Conservation (phyloP, 305 asterid species). For the Rubia peregrina region DNA sequence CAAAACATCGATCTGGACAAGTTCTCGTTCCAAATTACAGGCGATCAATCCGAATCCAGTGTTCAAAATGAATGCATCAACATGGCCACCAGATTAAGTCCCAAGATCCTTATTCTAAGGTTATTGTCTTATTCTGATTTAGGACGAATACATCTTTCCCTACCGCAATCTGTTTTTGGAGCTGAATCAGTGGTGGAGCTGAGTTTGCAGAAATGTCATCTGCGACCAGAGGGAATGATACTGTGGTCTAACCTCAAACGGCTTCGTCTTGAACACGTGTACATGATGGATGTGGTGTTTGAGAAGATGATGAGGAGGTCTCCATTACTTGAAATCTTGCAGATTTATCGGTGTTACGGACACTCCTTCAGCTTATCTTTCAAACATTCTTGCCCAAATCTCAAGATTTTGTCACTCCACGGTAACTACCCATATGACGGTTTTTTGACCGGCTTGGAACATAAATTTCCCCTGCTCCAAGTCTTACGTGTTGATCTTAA, state of each 20-base stretch:
- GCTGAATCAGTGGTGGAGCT: neutral
- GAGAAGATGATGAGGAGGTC: neutral
- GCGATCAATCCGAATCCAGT: neutral
- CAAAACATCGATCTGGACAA: too few relatives aligned
- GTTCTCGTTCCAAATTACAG: too few relatives aligned
- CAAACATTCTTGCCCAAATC: neutral
- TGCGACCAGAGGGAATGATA: too few relatives aligned
- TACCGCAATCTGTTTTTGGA: neutral
- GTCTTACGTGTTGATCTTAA: neutral
- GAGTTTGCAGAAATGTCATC: too few relatives aligned
- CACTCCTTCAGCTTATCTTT: neutral
- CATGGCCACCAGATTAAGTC: neutral
- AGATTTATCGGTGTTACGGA: neutral
- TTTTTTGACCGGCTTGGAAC: neutral
- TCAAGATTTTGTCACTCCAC: neutral
- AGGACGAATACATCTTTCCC: too few relatives aligned
- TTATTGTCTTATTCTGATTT: too few relatives aligned
- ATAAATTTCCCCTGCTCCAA: neutral
- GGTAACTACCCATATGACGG: accelerated
- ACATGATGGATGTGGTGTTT: too few relatives aligned
- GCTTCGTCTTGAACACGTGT: neutral
- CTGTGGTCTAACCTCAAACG: neutral
- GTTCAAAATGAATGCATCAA: neutral
- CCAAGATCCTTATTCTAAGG: neutral
- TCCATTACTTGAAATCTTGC: neutral